Percentiles rank a stretch among this genome's conserved stretches.
These are phyloP conservation scores for Lachancea waltii DNA, from an alignment of 805 yeast species.

Conservation along the genomic window DNA sequence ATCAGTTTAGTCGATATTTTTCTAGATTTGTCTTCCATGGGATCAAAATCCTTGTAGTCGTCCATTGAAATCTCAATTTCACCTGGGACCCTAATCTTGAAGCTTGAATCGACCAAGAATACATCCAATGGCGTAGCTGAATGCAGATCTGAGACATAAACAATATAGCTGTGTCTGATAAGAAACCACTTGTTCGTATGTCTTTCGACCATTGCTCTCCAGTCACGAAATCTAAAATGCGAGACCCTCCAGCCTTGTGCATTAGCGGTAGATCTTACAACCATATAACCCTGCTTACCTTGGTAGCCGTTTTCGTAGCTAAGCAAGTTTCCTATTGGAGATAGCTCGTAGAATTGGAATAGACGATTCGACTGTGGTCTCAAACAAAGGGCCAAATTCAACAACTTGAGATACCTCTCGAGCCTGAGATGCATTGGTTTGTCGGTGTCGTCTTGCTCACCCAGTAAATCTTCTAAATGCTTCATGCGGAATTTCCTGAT, in stretches of 20 bases:
- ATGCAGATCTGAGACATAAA: constrained; percentile 78
- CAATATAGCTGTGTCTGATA: constrained; percentile 74
- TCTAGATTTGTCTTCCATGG: constrained; percentile 25
- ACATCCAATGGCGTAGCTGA: constrained; percentile 89
- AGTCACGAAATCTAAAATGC: constrained; percentile 71
- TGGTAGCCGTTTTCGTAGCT: constrained; percentile 74
- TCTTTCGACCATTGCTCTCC: constrained; percentile 82
- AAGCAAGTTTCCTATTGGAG: constrained; percentile 78
- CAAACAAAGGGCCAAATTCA: constrained; percentile 54
- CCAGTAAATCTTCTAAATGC: constrained; percentile 27
- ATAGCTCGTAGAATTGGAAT: constrained; percentile 82
- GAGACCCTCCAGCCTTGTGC: constrained; percentile 96
- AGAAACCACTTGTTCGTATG: constrained; percentile 91
- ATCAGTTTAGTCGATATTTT: constrained; percentile 48
- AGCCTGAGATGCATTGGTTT: constrained; percentile 35
- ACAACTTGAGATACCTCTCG: constrained; percentile 59
- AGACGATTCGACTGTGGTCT: constrained; percentile 77
- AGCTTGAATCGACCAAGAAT: constrained; percentile 76
- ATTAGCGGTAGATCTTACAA: constrained; percentile 74
- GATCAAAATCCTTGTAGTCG: constrained; percentile 16
- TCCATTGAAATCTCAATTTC: constrained; percentile 8
- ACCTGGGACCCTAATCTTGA: constrained; percentile 49
- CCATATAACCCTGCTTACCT: constrained; percentile 85
- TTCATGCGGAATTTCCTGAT: constrained; percentile 22
- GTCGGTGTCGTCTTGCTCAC: constrained; percentile 21